Conservation (phyloP, 129 eudicot species). For the Pittosporum tobira region DNA sequence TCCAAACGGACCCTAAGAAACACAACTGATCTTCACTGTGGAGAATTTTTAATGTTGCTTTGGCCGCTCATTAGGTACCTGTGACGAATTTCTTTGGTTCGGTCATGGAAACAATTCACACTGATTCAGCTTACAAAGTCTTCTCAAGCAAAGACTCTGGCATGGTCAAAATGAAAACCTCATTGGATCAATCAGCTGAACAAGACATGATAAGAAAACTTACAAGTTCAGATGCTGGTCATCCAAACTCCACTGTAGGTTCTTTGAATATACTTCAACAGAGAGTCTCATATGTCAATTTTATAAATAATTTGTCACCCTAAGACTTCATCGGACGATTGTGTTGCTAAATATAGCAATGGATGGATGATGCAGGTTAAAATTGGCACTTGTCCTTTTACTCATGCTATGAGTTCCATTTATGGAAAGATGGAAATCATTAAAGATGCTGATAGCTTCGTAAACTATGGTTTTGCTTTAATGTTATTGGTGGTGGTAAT, state of each 20-base stretch:
- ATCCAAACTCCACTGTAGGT: constrained; percentile 32
- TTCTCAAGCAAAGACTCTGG: constrained; percentile 31
- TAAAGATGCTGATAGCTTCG: constrained; percentile 42
- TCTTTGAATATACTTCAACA: neutral
- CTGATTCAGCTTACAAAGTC: constrained; percentile 69
- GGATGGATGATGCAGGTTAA: constrained; percentile 32
- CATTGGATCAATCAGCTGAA: constrained; percentile 21
- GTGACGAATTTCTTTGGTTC: constrained; percentile 98
- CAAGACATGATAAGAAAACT: constrained; percentile 19
- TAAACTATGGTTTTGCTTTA: constrained; percentile 61
- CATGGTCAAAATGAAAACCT: constrained; percentile 16
- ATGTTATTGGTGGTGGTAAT: constrained; percentile 51
- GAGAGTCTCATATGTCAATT: neutral
- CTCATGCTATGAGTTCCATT: constrained; percentile 30
- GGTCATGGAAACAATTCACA: constrained; percentile 91
- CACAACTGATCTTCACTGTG: neutral
- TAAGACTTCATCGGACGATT: neutral
- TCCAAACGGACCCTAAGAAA: too few species aligned
- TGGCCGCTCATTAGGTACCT: constrained; percentile 54
- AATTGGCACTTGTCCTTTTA: constrained; percentile 55
- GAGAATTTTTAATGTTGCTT: neutral
- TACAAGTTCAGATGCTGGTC: constrained; percentile 28
- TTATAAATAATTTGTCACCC: neutral
- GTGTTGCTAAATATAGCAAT: neutral
- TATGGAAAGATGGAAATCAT: constrained; percentile 41